phyloP scores from a whole-genome alignment of 768 basidiomycete genomes.

The Dentipellis fragilis region DNA sequence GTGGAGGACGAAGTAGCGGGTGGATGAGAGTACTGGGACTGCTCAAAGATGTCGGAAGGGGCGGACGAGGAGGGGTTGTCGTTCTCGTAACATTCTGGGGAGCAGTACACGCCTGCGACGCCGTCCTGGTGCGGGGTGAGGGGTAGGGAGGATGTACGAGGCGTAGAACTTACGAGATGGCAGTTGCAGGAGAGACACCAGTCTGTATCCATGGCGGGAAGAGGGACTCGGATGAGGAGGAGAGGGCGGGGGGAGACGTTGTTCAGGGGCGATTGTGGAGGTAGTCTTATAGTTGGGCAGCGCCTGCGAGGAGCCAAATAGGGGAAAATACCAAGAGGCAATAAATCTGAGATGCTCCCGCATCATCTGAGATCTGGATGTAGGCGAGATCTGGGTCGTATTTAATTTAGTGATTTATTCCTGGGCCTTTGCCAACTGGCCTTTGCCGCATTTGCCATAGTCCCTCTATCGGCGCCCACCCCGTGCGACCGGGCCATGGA shows the following conservation, averaged over 20 bases:
- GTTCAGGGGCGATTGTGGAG: constrained; percentile 2
- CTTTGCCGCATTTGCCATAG: not conserved
- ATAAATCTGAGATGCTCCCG: constrained; percentile 13
- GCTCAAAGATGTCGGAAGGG: constrained; percentile 9
- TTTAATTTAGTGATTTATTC: too few species aligned
- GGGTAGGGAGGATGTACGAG: constrained; percentile 2
- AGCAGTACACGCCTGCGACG: constrained; percentile 41
- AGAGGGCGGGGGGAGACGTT: constrained; percentile 12
- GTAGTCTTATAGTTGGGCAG: constrained; percentile 8
- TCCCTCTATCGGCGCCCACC: not conserved
- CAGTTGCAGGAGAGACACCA: constrained; percentile 63
- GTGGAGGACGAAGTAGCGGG: constrained; percentile 4
- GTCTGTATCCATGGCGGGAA: constrained; percentile 46
- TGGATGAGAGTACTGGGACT: not conserved
- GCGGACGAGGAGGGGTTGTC: constrained; percentile 16
- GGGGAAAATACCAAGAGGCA: constrained; percentile 4
- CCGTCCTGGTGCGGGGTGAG: constrained; percentile 23
- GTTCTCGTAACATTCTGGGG: constrained; percentile 30
- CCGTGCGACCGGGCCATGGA: not conserved
- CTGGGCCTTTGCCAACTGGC: too few species aligned
- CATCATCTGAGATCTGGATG: constrained; percentile 10
- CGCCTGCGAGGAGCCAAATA: constrained; percentile 1
- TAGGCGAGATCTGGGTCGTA: not conserved
- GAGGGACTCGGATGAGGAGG: constrained; percentile 10
- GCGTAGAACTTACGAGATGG: constrained; percentile 36